Conservation (phyloP, 805 yeast genomes). For the Pichia cabralensis region DNA sequence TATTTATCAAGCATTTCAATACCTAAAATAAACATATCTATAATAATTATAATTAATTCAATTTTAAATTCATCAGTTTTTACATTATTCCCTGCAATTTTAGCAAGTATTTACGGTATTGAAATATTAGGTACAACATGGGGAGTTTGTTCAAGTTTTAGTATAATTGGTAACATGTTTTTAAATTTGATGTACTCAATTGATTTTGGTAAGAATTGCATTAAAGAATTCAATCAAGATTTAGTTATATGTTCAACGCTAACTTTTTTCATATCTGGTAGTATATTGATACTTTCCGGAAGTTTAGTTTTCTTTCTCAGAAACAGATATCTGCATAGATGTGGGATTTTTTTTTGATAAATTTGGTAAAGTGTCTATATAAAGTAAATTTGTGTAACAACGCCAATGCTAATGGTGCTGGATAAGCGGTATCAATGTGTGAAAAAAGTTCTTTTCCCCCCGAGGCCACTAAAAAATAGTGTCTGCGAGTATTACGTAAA, state of each 20-base stretch:
- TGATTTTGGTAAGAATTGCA: slow-evolving; percentile 41
- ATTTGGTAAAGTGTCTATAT: no score
- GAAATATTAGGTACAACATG: slow-evolving; percentile 86
- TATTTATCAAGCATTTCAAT: slow-evolving; percentile 22
- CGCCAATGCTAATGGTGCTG: no score
- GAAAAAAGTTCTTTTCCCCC: no score
- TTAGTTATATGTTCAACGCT: slow-evolving; percentile 26
- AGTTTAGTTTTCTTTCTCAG: slow-evolving; percentile 15
- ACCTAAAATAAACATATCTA: slow-evolving; percentile 13
- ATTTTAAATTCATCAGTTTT: slow-evolving; percentile 63
- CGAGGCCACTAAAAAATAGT: no score
- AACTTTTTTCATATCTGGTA: slow-evolving; percentile 25
- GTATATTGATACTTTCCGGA: slow-evolving; percentile 17
- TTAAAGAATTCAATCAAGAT: slow-evolving; percentile 2
- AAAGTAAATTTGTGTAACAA: no score
- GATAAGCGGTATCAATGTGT: no score
- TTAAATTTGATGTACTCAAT: slow-evolving; percentile 63
- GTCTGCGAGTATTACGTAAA: no score
- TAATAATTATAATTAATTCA: slow-evolving; percentile 21
- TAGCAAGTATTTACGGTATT: slow-evolving; percentile 80
- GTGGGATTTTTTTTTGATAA: slow-evolving; percentile 21
- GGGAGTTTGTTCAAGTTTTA: slow-evolving; percentile 84
- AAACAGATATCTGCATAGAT: slow-evolving; percentile 17
- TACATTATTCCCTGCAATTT: slow-evolving; percentile 77
- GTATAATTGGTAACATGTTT: slow-evolving; percentile 29